phyloP scores from a whole-genome alignment of 805 yeast species.

The Cephaloascus fragrans region DNA sequence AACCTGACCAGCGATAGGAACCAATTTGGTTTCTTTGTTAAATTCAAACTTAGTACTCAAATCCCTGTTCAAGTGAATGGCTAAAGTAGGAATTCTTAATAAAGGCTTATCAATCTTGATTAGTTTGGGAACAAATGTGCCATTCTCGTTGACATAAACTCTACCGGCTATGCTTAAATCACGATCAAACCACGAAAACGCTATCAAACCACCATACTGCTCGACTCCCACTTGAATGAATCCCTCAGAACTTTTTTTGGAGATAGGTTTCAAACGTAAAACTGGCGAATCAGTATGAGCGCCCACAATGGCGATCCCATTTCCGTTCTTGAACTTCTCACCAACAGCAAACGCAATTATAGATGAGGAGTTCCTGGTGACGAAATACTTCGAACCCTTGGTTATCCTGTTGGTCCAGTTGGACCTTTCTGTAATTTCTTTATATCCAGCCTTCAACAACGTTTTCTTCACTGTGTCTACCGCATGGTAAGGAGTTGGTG shows the following conservation, averaged over 20 bases:
- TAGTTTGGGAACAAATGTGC: conserved; percentile 50
- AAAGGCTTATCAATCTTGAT: conserved; percentile 78
- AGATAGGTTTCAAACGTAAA: conserved; percentile 78
- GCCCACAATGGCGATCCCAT: conserved; percentile 82
- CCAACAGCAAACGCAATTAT: conserved; percentile 84
- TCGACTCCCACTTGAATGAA: conserved; percentile 89
- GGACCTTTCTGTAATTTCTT: conserved; percentile 61
- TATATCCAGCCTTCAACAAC: conserved; percentile 55
- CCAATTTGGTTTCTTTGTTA: conserved; percentile 77
- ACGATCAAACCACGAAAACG: conserved; percentile 97
- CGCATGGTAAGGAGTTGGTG: conserved; percentile 95
- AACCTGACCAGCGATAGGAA: conserved; percentile 72
- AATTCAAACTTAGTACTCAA: conserved; percentile 75
- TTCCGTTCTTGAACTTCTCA: conserved; percentile 59
- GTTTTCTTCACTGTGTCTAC: conserved; percentile 55
- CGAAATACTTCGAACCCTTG: conserved; percentile 63
- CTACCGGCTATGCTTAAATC: conserved; percentile 90
- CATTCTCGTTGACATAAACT: conserved; percentile 52
- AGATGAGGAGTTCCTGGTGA: conserved; percentile 85
- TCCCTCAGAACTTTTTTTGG: conserved; percentile 61
- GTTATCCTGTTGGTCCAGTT: conserved; percentile 52
- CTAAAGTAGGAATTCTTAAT: conserved; percentile 87
- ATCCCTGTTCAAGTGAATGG: conserved; percentile 80
- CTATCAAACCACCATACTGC: conserved; percentile 90
- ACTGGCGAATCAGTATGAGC: conserved; percentile 96